phyloP scores from a whole-genome alignment of 192 early-diverging fungal species.

The Endogone sp. region DNA sequence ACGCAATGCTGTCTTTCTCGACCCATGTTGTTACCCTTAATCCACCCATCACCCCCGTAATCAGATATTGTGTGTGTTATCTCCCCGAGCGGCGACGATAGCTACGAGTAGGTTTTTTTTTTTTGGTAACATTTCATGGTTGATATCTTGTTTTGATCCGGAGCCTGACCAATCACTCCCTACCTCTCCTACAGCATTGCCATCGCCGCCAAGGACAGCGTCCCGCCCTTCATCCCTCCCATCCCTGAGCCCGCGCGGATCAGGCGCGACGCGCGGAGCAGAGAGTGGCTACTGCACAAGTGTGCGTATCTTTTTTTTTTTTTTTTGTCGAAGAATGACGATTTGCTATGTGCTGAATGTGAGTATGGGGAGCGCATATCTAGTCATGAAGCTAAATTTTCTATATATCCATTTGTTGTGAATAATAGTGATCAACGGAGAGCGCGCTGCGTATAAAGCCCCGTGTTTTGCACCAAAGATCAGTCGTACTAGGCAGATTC shows the following conservation, averaged over 20 bases:
- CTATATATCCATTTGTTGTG: no score
- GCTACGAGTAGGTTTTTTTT: background rate
- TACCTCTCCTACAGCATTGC: conserved; percentile 20
- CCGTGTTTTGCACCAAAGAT: conserved; percentile 64
- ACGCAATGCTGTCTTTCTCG: no score
- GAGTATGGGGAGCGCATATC: no score
- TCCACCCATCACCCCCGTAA: background rate
- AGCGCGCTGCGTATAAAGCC: conserved; percentile 62
- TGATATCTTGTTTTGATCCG: no score
- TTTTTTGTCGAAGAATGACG: no score
- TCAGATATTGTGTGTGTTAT: conserved; percentile 25
- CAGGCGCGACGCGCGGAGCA: conserved; percentile 47
- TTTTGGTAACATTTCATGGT: conserved; percentile 6
- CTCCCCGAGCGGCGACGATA: conserved; percentile 26
- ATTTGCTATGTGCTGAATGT: no score
- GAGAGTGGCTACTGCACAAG: conserved; percentile 64
- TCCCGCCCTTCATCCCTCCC: conserved; percentile 57
- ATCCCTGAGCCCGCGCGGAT: conserved; percentile 49
- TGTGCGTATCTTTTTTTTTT: conserved; percentile 22
- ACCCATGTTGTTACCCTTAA: background rate
- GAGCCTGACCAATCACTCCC: no score
- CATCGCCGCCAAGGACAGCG: conserved; percentile 50
- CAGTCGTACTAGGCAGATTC: conserved; percentile 51
- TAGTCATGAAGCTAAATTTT: no score
- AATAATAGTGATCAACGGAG: conserved; percentile 70